phyloP scores from a whole-genome alignment of 352 stramenopile species.

The Phytophthora hybrid region DNA sequence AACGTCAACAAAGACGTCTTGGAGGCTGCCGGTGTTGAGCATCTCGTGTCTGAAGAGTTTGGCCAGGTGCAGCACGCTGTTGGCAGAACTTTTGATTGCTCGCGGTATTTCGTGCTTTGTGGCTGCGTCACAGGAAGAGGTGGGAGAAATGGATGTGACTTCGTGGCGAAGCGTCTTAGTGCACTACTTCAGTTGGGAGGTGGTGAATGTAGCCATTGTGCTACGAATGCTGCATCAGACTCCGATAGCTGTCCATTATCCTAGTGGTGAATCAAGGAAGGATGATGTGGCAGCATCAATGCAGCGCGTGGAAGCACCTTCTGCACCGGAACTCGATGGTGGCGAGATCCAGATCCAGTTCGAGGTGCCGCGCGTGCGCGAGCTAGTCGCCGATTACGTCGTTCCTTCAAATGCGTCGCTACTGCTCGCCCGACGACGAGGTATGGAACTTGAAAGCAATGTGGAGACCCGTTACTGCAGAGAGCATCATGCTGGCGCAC shows the following conservation, averaged over 20 bases:
- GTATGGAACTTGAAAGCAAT: constrained; percentile 6
- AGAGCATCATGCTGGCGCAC: constrained; percentile 1
- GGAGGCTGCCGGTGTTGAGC: constrained; percentile 22
- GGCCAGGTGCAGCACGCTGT: constrained; percentile 27
- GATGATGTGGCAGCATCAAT: not conserved
- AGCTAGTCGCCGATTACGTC: constrained; percentile 27
- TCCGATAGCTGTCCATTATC: constrained; percentile 31
- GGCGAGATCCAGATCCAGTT: constrained; percentile 33
- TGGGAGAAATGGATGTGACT: constrained; percentile 3
- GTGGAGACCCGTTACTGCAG: constrained; percentile 22
- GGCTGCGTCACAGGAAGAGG: not conserved
- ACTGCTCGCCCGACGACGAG: constrained; percentile 8
- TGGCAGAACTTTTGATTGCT: constrained; percentile 27
- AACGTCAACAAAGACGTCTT: not conserved
- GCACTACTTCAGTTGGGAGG: constrained; percentile 34
- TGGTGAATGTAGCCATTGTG: constrained; percentile 22
- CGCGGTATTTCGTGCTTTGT: constrained; percentile 22
- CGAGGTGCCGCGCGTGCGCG: constrained; percentile 24
- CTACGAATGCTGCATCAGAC: constrained; percentile 34
- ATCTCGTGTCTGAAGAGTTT: constrained; percentile 29
- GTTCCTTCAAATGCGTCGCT: constrained; percentile 30
- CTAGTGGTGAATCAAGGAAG: not conserved
- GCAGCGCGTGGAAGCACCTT: not conserved
- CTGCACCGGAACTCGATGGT: constrained; percentile 15
- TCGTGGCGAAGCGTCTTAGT: constrained; percentile 25